Conservation (phyloP, 345 rosid genomes). For the Eucalyptus brandiana region DNA sequence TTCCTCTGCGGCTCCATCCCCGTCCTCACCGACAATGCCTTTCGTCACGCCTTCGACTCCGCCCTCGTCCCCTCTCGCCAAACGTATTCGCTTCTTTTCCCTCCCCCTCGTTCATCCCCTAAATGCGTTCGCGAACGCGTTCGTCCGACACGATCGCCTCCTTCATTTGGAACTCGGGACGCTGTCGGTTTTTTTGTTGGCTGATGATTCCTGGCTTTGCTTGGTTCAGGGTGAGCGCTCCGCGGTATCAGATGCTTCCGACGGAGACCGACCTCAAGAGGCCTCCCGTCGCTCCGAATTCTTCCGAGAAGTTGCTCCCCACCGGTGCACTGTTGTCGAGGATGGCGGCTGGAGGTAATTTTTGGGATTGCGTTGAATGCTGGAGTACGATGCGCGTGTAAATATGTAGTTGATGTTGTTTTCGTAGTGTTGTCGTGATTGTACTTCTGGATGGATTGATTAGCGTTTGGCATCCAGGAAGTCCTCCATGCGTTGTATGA, state of each 20-base stretch:
- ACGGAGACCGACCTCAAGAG: conserved; percentile 79
- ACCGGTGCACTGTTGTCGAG: conserved; percentile 46
- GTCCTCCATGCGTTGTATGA: background rate
- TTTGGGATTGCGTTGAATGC: background rate
- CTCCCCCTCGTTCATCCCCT: background rate
- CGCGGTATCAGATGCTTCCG: conserved; percentile 74
- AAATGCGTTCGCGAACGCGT: background rate
- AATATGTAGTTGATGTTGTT: background rate
- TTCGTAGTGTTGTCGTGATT: background rate
- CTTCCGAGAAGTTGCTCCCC: conserved; percentile 61
- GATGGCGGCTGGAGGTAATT: conserved; percentile 44
- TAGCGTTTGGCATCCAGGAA: background rate
- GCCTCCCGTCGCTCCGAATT: conserved; percentile 55
- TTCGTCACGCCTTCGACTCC: conserved; percentile 39
- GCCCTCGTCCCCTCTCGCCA: conserved; percentile 68
- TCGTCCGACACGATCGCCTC: background rate
- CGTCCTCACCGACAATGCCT: conserved; percentile 69
- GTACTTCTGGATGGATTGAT: background rate
- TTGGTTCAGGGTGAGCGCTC: conserved; percentile 55
- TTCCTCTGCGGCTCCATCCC: conserved; percentile 94
- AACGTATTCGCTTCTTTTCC: conserved; percentile 12
- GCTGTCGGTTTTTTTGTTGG: background rate
- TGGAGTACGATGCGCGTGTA: background rate
- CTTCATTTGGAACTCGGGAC: background rate
- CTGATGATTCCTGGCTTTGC: background rate